phyloP scores from a whole-genome alignment of 305 asterid genomes.

The Fraxinus velutina region DNA sequence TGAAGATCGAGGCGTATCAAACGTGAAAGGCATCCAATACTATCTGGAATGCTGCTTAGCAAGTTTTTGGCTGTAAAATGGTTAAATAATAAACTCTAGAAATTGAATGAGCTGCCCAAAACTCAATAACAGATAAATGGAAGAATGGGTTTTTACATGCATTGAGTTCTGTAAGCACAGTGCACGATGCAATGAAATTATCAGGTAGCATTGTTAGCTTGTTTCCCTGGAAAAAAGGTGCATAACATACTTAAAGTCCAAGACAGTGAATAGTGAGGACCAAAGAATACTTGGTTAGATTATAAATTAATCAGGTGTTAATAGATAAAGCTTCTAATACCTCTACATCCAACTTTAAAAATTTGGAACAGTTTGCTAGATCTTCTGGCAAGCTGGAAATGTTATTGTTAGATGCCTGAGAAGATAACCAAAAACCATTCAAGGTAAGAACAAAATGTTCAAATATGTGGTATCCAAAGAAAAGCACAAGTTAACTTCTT shows the following conservation, averaged over 20 bases:
- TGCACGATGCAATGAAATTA: constrained; percentile 68
- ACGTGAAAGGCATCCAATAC: constrained; percentile 74
- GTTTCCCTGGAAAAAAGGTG: constrained; percentile 67
- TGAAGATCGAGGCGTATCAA: constrained; percentile 84
- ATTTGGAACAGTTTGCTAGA: constrained; percentile 68
- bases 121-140: constrained; percentile 24
- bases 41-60: constrained; percentile 70
- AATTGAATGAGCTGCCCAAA: constrained; percentile 18
- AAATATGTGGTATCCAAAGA: background rate
- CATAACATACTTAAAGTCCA: constrained; percentile 20
- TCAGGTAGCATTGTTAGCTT: constrained; percentile 59
- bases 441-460: constrained; percentile 14
- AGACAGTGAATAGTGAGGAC: constrained; percentile 12
- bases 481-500: constrained; percentile 5
- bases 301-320: constrained; percentile 6
- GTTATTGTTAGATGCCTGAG: constrained; percentile 85
- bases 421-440: constrained; percentile 27
- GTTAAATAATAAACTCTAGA: constrained; percentile 22
- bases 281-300: background rate
- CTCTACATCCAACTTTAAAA: constrained; percentile 76
- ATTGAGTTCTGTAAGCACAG: constrained; percentile 75
- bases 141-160: constrained; percentile 59
- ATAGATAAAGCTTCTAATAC: constrained; percentile 33
- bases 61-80: constrained; percentile 64
- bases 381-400: constrained; percentile 85